Conservation (phyloP, 108 stramenopile genomes). For the Skeletonema potamos region DNA sequence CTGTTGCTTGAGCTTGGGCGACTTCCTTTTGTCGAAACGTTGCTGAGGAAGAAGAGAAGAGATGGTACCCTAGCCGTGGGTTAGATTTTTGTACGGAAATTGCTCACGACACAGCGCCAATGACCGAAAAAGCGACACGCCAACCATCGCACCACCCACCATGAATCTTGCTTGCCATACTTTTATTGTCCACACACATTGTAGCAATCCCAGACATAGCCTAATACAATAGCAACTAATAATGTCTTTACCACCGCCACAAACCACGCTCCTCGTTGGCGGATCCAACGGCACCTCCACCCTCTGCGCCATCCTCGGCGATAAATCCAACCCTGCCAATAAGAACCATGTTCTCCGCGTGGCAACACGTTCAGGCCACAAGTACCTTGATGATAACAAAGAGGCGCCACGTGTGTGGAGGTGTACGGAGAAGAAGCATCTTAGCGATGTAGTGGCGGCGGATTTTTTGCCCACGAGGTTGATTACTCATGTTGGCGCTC, state of each 20-base stretch:
- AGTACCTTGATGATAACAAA: constrained; percentile 19
- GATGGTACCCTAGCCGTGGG: no score
- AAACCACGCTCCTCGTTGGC: constrained; percentile 54
- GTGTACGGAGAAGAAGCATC: constrained; percentile 43
- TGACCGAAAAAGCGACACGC: no score
- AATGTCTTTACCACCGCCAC: not conserved
- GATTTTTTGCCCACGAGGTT: constrained; percentile 37
- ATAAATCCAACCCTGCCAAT: constrained; percentile 46
- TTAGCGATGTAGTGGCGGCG: constrained; percentile 40
- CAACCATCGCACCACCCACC: no score
- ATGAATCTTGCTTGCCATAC: no score
- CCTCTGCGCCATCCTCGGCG: constrained; percentile 46
- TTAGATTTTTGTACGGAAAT: no score
- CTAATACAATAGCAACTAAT: not conserved
- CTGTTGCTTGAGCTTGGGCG: no score
- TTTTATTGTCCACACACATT: no score
- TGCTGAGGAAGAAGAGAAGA: no score
- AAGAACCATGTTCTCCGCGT: constrained; percentile 39
- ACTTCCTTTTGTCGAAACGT: no score
- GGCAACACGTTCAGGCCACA: constrained; percentile 35
- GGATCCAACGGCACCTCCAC: constrained; percentile 57
- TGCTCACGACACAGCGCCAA: no score
- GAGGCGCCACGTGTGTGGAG: constrained; percentile 29
- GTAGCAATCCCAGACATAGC: not conserved
- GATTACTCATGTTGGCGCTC: constrained; percentile 40